Base-by-base conservation (phyloP, 202 grass and related monocot genomes). In the Digitaria exilis region DNA sequence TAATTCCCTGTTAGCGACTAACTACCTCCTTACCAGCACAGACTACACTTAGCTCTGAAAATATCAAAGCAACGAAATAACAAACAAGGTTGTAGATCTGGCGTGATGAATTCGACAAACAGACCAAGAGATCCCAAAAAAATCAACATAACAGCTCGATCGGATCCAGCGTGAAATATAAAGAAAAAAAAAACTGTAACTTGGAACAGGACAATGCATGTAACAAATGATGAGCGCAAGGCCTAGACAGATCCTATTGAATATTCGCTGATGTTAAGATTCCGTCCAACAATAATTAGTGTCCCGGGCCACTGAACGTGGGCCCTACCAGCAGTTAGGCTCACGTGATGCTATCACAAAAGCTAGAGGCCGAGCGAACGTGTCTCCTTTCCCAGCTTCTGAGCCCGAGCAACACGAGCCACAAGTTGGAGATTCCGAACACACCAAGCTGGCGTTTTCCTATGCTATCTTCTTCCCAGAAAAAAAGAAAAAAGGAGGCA, bases 341-440 rank as follows among this genome's bases (percentile, higher is more conserved):
- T 5, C 86, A 83, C 66, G 80, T 83, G 73, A 72, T 21, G 26
- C 30, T 42, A 48, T 57, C 10, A 0, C 24, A 31, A 16, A 66
- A 75, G 74, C 15, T 6, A 51, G 63, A 65, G 22, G 68, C 42
- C 25, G 16, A 32, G 61, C 2, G 5, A 15, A 45, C 45, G 44
- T 28, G 52, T 61, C 76, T 2, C 68, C 24, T 75, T 79, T 17
- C 14, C 25, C 49, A 49, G 35, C 16, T 4, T 49, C 54, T 25
- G 76, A 15, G 29, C 43, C 59, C 22, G 65, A 72, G 56, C 57
- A 7, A 82, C 65, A 37, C 25, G 73, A 85, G 50, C 87, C 82
- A 85, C 65, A 66, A 68, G 78, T 59, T 43, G 25, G 29, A 52
- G 77, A 80, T 56, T 57, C 71, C 35, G 28, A 48, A 76, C 65